Evolutionary conservation across 805 yeast genomes (phyloP), one percentile per base, ranked within the genome.

Genomic region (Kurtzmaniella cleridarum): DNA sequence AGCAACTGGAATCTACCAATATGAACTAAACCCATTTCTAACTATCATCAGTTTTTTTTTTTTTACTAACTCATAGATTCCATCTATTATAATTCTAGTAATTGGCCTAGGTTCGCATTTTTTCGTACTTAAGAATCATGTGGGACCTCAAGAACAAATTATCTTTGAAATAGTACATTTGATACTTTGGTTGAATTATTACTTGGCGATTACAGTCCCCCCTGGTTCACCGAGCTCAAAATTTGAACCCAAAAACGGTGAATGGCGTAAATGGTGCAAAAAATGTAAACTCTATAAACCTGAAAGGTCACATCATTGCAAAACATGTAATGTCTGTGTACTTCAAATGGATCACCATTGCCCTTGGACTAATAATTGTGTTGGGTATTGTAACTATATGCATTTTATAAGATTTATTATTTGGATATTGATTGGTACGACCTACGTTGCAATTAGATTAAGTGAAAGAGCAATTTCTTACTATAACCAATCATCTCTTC

Each of bases 361-460:
- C 55, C 96, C 96, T 0, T 90, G 96, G 96, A 87, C 95, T 0
- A 75, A 78, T 58, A 90, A 86, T 54, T 90, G 96, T 54, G 91
- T 90, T 15, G 97, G 97, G 0, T 79, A 78, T 54, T 57, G 60
- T 0, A 90, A 90, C 53, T 68, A 78, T 57, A 87, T 95, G 0
- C 90, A 86, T 55, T 90, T 90, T 55, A 50, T 84, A 45, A 66
- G 96, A 39, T 90, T 90, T 54, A 52, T 90, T 27, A 49, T 71
- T 9, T 81, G 89, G 84, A 81, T 85, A 2, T 56, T 75, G 15
- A 51, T 71, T 27, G 66, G 80, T 1, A 71, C 82, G 1, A 64
- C 68, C 1, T 69, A 63, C 45, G 74, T 79, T 0, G 53, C 74
- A 8, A 48, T 58, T 34, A 66, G 74, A 35, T 56, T 81, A 29